Base-by-base conservation (phyloP, 805 yeast genomes). In the Candida coleopterorum region DNA sequence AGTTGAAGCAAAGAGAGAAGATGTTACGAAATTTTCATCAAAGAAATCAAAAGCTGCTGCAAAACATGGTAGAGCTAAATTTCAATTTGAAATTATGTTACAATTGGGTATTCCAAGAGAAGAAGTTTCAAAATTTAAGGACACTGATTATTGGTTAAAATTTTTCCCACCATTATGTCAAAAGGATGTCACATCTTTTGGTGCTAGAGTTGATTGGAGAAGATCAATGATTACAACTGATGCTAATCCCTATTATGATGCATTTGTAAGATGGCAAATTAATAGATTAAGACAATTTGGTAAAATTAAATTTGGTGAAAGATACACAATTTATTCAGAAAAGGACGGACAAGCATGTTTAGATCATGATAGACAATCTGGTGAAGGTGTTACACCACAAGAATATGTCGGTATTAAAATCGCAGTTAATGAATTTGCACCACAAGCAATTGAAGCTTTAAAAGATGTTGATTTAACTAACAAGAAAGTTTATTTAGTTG, bases 281-380 rank as follows among this genome's bases (percentile, higher is more conserved):
- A 86, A 81, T 65, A 72, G 81, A 57, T 78, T 93, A 60, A 85
- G 79, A 69, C 88, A 77, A 32, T 66, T 74, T 41, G 95, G 90
- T 46, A 90, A 87, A 68, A 88, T 93, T 68, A 93, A 90, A 71
- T 93, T 93, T 51, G 98, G 98, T 63, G 95, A 90, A 71, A 82
- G 98, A 69, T 86, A 88, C 72, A 93, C 98, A 48, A 86, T 93
- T 54, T 93, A 86, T 68, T 89, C 97, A 28, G 95, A 88, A 58
- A 90, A 85, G 68, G 98, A 93, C 65, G 97, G 97, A 47, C 98
- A 93, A 72, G 94, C 98, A 26, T 93, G 98, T 74, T 89, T 93
- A 90, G 98, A 93, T 64, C 98, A 93, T 64, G 98, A 93, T 66
- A 82, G 98, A 74, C 84, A 77, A 63, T 77, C 90, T 34, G 98